Percentiles rank a stretch among this genome's conserved stretches.
Evolutionary conservation across 106 monocot species (phyloP).

Genomic region (Dioscorea dumetorum): DNA sequence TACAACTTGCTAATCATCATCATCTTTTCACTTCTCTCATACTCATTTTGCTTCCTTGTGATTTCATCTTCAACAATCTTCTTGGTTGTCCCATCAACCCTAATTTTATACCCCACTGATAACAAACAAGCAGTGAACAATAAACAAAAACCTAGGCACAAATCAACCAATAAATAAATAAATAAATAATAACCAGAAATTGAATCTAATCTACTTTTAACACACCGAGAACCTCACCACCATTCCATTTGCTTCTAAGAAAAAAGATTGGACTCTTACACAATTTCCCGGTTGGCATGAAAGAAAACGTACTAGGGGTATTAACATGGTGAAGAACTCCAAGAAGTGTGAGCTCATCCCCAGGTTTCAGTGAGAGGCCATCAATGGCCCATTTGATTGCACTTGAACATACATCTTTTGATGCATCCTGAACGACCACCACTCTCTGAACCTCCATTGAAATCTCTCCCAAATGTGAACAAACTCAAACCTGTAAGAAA

Average conservation of each 20-base stretch:
- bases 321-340: slow-evolving; percentile 45
- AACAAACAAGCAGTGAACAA: background rate
- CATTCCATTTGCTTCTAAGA: background rate
- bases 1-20: slow-evolving; percentile 15
- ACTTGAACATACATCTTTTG: slow-evolving; percentile 28
- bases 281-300: slow-evolving; percentile 18
- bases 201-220: background rate
- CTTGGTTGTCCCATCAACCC: slow-evolving; percentile 14
- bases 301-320: slow-evolving; percentile 45
- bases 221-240: background rate
- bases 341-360: slow-evolving; percentile 52
- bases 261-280: slow-evolving; percentile 18
- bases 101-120: slow-evolving; percentile 42
- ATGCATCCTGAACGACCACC: slow-evolving; percentile 56
- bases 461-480: background rate
- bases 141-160: background rate
- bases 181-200: background rate
- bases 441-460: slow-evolving; percentile 23
- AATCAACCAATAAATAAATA: background rate
- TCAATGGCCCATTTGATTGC: slow-evolving; percentile 43
- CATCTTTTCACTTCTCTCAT: slow-evolving; percentile 28
- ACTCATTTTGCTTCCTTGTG: slow-evolving; percentile 15
- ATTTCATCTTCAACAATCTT: slow-evolving; percentile 23
- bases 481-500: too few relatives aligned
- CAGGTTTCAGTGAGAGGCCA: slow-evolving; percentile 39